A percentile compares a stretch with the other conserved stretches of the same genome.
phyloP scores from a whole-genome alignment of 495 filamentous ascomycete genomes.

The Pseudoneurospora amorphoporcata region DNA sequence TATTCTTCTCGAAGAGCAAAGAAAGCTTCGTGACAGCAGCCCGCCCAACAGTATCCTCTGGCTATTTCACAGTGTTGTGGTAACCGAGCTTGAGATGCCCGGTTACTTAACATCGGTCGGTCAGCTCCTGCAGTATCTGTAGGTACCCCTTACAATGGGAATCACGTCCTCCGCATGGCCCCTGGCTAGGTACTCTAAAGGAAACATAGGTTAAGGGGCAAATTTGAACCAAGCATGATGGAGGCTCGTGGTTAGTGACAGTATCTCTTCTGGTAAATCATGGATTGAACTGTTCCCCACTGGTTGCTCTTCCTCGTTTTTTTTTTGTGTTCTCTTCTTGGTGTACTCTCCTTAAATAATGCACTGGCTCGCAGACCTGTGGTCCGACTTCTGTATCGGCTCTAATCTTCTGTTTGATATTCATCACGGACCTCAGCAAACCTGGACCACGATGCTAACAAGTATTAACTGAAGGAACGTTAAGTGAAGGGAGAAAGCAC shows the following conservation, averaged over 20 bases:
- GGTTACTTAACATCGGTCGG: neutral
- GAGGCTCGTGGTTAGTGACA: neutral
- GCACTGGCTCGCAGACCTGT: neutral
- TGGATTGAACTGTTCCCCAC: neutral
- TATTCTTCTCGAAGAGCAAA: neutral
- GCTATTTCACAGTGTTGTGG: neutral
- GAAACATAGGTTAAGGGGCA: neutral
- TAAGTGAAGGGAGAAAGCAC: neutral
- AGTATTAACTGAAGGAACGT: neutral
- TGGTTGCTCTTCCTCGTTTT: neutral
- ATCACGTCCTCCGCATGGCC: neutral
- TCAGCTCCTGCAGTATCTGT: neutral
- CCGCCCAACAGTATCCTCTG: neutral
- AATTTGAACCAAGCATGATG: neutral
- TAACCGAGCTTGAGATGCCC: neutral
- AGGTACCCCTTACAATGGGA: neutral
- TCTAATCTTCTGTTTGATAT: neutral
- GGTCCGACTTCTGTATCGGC: neutral
- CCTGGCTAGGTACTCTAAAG: neutral
- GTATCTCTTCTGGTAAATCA: neutral
- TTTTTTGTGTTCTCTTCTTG: neutral
- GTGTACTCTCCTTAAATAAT: neutral
- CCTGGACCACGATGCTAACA: neutral
- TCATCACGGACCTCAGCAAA: neutral
- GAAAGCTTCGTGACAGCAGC: neutral